Conservation (phyloP, 352 stramenopile species). For the Pythium vanterpoolii region DNA sequence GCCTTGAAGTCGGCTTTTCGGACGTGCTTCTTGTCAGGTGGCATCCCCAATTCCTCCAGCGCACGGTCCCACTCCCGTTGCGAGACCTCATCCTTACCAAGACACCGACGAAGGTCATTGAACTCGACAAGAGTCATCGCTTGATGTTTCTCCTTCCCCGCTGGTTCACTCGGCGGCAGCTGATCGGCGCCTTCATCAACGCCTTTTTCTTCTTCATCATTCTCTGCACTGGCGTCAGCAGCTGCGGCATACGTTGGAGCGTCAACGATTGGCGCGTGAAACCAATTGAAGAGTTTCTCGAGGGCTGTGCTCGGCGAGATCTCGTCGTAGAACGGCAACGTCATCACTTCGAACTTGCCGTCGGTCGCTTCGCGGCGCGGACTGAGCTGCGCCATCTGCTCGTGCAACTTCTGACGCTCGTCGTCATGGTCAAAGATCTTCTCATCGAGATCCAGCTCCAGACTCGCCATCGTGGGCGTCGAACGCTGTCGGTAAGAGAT, state of each 20-base stretch:
- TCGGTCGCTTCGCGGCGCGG: constrained; percentile 27
- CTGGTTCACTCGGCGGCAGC: neutral
- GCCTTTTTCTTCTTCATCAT: constrained; percentile 7
- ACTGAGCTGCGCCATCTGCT: constrained; percentile 39
- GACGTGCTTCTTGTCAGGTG: constrained; percentile 18
- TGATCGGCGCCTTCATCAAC: neutral
- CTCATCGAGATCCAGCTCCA: constrained; percentile 34
- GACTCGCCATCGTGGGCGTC: constrained; percentile 21
- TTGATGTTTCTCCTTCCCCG: constrained; percentile 9
- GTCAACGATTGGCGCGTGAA: constrained; percentile 8
- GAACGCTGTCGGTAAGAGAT: neutral
- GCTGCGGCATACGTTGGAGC: neutral
- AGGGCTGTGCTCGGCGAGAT: constrained; percentile 42
- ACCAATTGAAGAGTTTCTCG: constrained; percentile 42
- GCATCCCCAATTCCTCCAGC: constrained; percentile 34
- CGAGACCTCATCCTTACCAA: constrained; percentile 28
- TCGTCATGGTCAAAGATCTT: constrained; percentile 31
- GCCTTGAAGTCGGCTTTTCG: constrained; percentile 43
- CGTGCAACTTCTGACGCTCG: constrained; percentile 26
- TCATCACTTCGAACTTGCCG: constrained; percentile 28
- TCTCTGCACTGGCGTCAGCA: neutral
- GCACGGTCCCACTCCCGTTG: constrained; percentile 36
- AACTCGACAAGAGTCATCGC: constrained; percentile 38
- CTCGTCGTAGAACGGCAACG: constrained; percentile 51
- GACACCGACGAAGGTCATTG: constrained; percentile 35